Evolutionary conservation across 1,284 basidiomycete species (phyloP), one percentile per base, ranked within the genome.

Genomic region (Ustilago sp.): DNA sequence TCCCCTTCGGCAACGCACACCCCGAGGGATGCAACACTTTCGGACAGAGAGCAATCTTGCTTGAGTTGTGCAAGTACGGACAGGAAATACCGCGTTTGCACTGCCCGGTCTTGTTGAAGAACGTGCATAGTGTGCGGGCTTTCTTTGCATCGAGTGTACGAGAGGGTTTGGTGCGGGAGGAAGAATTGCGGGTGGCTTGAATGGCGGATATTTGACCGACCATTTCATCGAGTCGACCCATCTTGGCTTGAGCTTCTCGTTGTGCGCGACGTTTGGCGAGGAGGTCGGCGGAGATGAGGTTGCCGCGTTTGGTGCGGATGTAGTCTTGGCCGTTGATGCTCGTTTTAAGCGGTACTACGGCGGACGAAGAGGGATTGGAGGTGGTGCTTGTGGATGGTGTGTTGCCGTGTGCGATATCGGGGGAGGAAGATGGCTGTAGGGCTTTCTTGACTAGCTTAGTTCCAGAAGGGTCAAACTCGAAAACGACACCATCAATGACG

Each of bases 401-500:
- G 1, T 35, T 38, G 15, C 12, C n/a, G 17, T 15, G 50, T 2
- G 34, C 4, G 5, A 9, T 32, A 32, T 39, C 48, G 17, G 43
- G n/a, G 8, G 56, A 53, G 17, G 64, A 12, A 3, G 73, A 63
- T 12, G 77, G 74, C 39, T 74, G 78, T 1, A 57, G n/a, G 0
- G 59, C 53, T 56, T 80, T 86, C 54, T 88, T 84, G 32, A 86
- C 86, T n/a, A 89, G 82, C 78, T 88, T 88, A 51, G 83, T 86
- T 4, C 88, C 88, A 7, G 85, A 87, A 54, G 87, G 83, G 58
- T 88, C 88, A 68, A 89, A 89, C 60, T 88, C 86, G 67, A 88
- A 89, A 15, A 87, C 84, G 45, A 88, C 86, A 9, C 88, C 88
- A 72, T 89, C 88, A 19, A 89, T 87, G 34, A 88, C 86, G 2